A percentile compares a stretch with the other conserved stretches of the same genome.
Conservation (phyloP, 768 basidiomycete genomes). For the Amanita pseudoporphyria region DNA sequence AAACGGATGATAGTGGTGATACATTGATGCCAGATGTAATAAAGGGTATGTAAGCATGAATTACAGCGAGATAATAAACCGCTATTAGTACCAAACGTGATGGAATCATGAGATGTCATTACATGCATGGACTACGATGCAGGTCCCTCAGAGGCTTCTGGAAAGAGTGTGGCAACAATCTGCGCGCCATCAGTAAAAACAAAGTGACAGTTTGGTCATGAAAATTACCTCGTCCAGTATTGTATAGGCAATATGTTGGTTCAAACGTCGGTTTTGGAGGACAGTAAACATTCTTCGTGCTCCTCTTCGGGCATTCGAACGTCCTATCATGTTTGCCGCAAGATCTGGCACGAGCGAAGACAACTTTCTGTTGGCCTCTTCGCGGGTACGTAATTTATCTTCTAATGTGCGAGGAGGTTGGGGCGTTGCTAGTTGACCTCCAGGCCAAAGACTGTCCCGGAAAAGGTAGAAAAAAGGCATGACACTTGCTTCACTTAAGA, state of each 20-base stretch:
- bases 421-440: conserved; percentile 60
- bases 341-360: conserved; percentile 89
- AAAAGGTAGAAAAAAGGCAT: conserved; percentile 57
- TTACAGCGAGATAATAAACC: not conserved
- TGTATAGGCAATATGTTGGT: conserved; percentile 86
- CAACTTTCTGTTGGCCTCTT: conserved; percentile 85
- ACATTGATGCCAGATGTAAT: not conserved
- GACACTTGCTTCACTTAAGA: conserved; percentile 62
- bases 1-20: conserved; percentile 1
- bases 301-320: conserved; percentile 88
- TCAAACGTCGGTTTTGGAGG: conserved; percentile 87
- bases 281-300: conserved; percentile 91
- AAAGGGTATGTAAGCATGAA: not conserved
- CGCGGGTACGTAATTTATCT: conserved; percentile 71
- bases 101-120: not conserved
- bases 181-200: conserved; percentile 15
- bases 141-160: conserved; percentile 26
- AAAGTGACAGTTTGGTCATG: not conserved
- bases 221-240: conserved; percentile 75
- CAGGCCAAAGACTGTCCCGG: conserved; percentile 76
- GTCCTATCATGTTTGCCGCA: conserved; percentile 97
- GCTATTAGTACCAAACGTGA: not conserved
- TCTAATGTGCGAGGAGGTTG: conserved; percentile 61
- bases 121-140: not conserved
- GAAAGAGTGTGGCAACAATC: conserved; percentile 55